A percentile compares a stretch with the other conserved stretches of the same genome.
phyloP scores from a whole-genome alignment of 2,329 filamentous ascomycete species.

The Trichoderma simmonsii region DNA sequence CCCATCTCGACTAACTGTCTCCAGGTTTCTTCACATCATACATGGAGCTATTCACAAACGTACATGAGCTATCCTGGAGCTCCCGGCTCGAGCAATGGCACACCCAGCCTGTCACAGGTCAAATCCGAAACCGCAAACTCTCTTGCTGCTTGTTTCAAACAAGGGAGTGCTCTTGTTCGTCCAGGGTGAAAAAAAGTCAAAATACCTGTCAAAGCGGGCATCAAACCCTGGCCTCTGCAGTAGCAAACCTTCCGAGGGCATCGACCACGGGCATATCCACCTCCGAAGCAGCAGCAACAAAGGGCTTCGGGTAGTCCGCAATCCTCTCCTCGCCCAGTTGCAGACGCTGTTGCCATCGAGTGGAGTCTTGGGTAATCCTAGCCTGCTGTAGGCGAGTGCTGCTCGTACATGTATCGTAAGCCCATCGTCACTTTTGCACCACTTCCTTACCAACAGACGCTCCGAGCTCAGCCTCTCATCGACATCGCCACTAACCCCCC shows the following conservation, averaged over 20 bases:
- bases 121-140: not conserved
- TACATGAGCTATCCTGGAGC: constrained; percentile 5
- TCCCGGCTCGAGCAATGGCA: constrained; percentile 7
- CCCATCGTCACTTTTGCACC: not conserved
- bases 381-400: not conserved
- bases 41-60: constrained; percentile 8
- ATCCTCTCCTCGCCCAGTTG: not conserved
- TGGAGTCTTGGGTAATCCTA: constrained; percentile 11
- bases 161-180: not conserved
- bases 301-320: not conserved
- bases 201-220: not conserved
- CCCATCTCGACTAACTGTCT: not conserved
- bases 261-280: not conserved
- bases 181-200: not conserved
- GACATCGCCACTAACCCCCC: constrained; percentile 9
- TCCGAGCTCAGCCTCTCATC: not conserved
- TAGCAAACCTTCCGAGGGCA: not conserved
- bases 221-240: not conserved
- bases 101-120: not conserved
- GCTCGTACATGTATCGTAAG: constrained; percentile 2
- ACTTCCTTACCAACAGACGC: not conserved
- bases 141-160: not conserved
- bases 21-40: constrained; percentile 5
- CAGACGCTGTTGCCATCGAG: constrained; percentile 5
- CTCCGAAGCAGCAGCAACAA: not conserved